phyloP scores from a whole-genome alignment of 352 stramenopile genomes.

The Stramenopiles sp. region DNA sequence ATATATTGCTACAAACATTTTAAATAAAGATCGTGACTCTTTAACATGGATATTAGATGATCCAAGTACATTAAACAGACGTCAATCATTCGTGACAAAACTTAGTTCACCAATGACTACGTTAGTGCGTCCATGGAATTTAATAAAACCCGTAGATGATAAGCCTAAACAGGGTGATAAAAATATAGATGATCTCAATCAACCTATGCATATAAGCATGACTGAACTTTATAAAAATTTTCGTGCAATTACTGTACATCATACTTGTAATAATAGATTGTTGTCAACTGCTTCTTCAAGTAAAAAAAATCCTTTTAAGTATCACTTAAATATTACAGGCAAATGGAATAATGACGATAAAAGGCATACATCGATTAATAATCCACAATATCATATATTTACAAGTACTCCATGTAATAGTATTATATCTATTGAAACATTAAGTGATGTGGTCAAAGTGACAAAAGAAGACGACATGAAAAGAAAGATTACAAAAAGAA shows the following conservation, averaged over 20 bases:
- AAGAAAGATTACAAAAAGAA: neutral
- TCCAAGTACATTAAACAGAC: neutral
- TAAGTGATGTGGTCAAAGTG: neutral
- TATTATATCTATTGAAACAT: neutral
- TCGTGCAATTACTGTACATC: neutral
- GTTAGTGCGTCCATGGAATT: neutral
- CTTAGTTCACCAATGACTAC: neutral
- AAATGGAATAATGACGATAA: neutral
- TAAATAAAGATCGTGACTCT: neutral
- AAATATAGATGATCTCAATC: neutral
- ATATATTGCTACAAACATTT: neutral
- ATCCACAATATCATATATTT: neutral
- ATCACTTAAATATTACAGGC: neutral
- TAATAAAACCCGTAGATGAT: neutral
- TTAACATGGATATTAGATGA: neutral
- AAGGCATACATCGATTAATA: neutral
- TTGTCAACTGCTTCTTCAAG: neutral
- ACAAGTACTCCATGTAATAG: neutral
- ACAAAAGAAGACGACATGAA: neutral
- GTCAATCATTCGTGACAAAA: neutral
- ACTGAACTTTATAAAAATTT: neutral
- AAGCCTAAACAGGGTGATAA: neutral
- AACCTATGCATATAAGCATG: neutral
- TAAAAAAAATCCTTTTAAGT: neutral
- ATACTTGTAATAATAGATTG: neutral